Evolutionary conservation across 1,284 basidiomycete species (phyloP).

Genomic region (Ceratobasidium sp.): DNA sequence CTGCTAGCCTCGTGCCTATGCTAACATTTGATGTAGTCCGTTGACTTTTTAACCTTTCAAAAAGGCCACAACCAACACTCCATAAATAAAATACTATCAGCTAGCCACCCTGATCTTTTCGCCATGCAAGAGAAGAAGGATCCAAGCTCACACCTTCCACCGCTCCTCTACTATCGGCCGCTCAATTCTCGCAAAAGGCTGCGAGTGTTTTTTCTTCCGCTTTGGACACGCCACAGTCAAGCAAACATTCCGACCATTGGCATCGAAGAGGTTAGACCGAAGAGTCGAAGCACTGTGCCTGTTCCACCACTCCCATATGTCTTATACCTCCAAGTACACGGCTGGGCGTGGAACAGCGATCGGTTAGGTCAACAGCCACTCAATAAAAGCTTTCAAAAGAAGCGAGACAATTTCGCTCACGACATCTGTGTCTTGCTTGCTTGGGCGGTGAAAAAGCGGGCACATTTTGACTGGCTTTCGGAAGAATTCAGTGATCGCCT

Average conservation of each 20-base stretch:
- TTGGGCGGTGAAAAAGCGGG: neutral
- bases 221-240: neutral
- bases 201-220: neutral
- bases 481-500: neutral
- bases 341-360: neutral
- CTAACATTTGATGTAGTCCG: neutral
- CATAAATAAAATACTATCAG: neutral
- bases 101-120: neutral
- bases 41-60: neutral
- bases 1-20: too few relatives aligned
- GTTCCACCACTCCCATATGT: neutral
- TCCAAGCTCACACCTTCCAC: neutral
- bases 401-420: neutral
- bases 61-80: neutral
- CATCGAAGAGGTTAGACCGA: neutral
- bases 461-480: constrained; percentile 8
- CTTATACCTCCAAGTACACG: neutral
- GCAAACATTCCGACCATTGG: neutral
- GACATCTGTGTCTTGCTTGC: neutral
- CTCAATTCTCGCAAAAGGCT: too few relatives aligned
- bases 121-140: neutral
- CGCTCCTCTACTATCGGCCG: neutral
- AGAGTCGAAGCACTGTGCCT: neutral
- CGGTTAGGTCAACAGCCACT: neutral
- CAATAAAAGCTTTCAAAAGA: neutral